Evolutionary conservation across 352 stramenopile genomes (phyloP).

Genomic region (Phytopythium ostracodes): DNA sequence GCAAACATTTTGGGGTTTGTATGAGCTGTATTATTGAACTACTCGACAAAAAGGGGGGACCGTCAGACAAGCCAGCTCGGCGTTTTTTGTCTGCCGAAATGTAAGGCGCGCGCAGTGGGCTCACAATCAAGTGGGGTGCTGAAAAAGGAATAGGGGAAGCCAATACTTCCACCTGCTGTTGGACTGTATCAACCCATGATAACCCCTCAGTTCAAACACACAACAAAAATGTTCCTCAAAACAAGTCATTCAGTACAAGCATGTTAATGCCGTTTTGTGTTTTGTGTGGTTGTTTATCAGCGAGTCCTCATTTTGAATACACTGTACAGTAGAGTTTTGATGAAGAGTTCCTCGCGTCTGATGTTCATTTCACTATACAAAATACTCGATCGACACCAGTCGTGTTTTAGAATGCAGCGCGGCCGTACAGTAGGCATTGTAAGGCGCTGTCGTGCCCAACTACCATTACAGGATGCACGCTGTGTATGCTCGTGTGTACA

Average conservation of each 20-base stretch:
- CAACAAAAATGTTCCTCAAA: neutral
- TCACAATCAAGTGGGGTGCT: neutral
- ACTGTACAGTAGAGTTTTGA: too few relatives aligned
- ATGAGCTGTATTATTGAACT: neutral
- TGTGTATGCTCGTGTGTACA: too few relatives aligned
- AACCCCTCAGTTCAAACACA: neutral
- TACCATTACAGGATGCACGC: too few relatives aligned
- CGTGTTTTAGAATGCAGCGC: too few relatives aligned
- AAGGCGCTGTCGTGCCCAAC: too few relatives aligned
- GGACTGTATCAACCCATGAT: neutral
- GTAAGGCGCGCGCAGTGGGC: neutral
- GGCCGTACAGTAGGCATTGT: too few relatives aligned
- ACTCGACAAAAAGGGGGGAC: neutral
- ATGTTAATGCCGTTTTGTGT: neutral
- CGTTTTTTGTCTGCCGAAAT: neutral
- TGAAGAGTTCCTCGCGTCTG: too few relatives aligned
- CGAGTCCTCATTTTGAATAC: too few relatives aligned
- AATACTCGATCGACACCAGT: too few relatives aligned
- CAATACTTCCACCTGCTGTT: neutral
- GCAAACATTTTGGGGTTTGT: neutral
- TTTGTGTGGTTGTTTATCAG: neutral
- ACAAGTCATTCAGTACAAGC: too few relatives aligned
- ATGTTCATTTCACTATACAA: too few relatives aligned
- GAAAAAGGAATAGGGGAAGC: neutral
- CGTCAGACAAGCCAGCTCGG: neutral